Evolutionary conservation across 23 red algal genomes (phyloP), one percentile per base, ranked within the genome.

Genomic region (Gracilaria domingensis): DNA sequence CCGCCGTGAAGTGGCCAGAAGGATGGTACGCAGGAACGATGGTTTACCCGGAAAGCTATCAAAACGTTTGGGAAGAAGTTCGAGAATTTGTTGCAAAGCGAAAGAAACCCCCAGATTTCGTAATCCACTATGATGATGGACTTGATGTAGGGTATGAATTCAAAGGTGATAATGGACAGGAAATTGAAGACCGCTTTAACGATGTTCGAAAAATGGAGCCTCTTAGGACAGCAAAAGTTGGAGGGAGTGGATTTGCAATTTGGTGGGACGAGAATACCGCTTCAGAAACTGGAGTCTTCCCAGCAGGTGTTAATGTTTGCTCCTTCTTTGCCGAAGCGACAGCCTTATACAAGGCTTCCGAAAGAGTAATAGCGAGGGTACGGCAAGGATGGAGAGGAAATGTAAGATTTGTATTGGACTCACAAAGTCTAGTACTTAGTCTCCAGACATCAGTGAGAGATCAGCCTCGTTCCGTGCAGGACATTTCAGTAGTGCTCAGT

Each of bases 201-300:
- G 23, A 73, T 21, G 28, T 8, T 7, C 24, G 42, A 5, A 2
- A 29, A 21, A 37, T 37, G 67, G 44, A 24, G 16, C 17, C 21
- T 9, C 20, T 73, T 0, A 42, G 0, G 1, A 24, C 44, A 9
- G 7, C 67, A 23, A 16, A 73, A 8, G 67, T 73, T 1, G 67
- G 67, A n/a, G 67, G 67, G 44, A 73, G 67, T n/a, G 67, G 36
- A 12, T 73, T 14, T 29, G 67, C 67, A 73, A 73, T 73, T 8
- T 73, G 67, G 67, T 44, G 67, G 67, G 28, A 73, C 12, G 16
- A 24, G 18, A 12, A 37, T 11, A 44, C 1, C 0, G 4, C 1
- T 9, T 35, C 34, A 4, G 9, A 8, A 17, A 37, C 20, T 2
- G 67, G 67, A 2, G 12, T 40, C 1, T 6, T 18, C 36, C 67